Percentiles rank a stretch among this genome's conserved stretches.
phyloP scores from a whole-genome alignment of 371 early-diverging fungal genomes.

The Saksenaea oblongispora region DNA sequence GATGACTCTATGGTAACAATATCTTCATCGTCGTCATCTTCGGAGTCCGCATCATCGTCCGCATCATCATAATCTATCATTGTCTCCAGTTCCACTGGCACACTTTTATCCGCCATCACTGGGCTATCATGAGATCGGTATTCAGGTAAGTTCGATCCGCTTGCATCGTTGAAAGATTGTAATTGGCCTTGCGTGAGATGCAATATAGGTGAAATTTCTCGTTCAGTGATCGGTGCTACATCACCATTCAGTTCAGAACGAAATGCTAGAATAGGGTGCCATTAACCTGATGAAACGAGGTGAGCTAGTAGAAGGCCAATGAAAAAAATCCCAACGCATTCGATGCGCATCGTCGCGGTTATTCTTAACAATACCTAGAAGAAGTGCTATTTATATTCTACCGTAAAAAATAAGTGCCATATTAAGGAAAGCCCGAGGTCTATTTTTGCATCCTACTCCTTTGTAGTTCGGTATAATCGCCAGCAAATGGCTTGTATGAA shows the following conservation, averaged over 20 bases:
- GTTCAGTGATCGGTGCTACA: neutral
- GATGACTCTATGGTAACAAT: neutral
- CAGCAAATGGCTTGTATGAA: neutral
- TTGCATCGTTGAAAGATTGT: neutral
- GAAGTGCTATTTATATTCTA: neutral
- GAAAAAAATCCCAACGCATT: neutral
- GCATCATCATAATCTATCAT: neutral
- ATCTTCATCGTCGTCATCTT: neutral
- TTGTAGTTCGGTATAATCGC: neutral
- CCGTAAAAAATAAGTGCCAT: neutral
- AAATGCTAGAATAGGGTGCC: neutral
- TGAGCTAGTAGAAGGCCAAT: neutral
- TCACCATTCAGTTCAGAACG: neutral
- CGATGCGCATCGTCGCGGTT: neutral
- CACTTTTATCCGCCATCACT: neutral
- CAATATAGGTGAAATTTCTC: neutral
- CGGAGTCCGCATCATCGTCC: neutral
- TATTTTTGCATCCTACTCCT: neutral
- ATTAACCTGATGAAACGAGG: neutral
- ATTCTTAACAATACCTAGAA: neutral
- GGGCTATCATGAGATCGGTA: neutral
- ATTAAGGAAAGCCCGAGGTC: neutral
- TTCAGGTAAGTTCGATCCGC: neutral
- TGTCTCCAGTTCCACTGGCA: neutral
- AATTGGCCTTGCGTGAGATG: neutral